Base-by-base conservation (phyloP, 345 rosid species). In the Pistacia integerrima region DNA sequence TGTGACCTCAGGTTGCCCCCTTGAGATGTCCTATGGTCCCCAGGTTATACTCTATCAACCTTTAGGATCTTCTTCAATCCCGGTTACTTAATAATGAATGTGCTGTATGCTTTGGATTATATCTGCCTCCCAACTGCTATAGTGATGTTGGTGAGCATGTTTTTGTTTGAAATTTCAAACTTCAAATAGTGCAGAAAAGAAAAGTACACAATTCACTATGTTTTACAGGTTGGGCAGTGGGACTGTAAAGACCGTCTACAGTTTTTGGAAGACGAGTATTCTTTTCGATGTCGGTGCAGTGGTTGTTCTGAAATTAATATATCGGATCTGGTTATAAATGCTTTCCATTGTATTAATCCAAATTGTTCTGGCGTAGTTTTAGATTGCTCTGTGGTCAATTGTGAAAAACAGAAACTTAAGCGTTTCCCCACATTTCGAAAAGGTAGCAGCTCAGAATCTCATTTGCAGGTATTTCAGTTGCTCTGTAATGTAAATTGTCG, bases 11-110 rank as follows among this genome's bases (percentile, higher is more conserved):
- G 93, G 92, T 48, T 87, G 79, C 78, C 89, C 90, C 78, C 85
- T 94, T 76, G 97, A 94, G 87, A 81, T 94, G 71, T 91, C 98
- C 61, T 94, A 92, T 78, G 97, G 97, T 70, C 97, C 97, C 78
- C 94, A 91, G 94, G 95, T 90, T 79, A 5, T 41, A 64, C 67
- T 25, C 61, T 73, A 63, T 64, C 75, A 8, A 56, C 44, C 67
- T 57, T n/a, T 20, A 2, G 10, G 64, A 36, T 67, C 30, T 67
- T 30, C 8, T 67, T 17, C 3, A 17, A 3, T 73, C 48, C 9
- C 28, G 18, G 10, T 33, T 13, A 61, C 14, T 36, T 11, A 9
- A 4, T 49, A 46, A n/a, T 67, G 20, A 54, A 54, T 16, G 61
- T 67, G 59, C 48, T 72, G 2, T 75, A 33, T 62, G n/a, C 59